Conservation (phyloP, 345 rosid species). For the Camelina laxa region DNA sequence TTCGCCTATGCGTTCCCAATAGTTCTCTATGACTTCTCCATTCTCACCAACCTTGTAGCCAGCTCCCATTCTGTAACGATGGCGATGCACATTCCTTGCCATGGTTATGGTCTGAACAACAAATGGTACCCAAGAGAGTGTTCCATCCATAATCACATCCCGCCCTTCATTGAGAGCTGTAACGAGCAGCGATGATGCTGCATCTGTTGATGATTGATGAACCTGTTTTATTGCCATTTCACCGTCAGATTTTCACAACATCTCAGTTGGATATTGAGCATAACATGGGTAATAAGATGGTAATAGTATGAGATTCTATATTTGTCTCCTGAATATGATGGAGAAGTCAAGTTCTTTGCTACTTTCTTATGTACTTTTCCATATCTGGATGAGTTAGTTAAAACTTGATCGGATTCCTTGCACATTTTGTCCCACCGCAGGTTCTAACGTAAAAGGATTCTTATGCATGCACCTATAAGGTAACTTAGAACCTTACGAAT, state of each 20-base stretch:
- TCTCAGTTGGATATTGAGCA: background rate
- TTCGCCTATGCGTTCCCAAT: constrained; percentile 81
- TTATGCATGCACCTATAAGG: constrained; percentile 25
- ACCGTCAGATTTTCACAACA: constrained; percentile 20
- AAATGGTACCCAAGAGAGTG: constrained; percentile 94
- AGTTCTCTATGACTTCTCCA: constrained; percentile 74
- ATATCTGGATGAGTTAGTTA: constrained; percentile 15
- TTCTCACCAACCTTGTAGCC: constrained; percentile 75
- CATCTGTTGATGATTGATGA: constrained; percentile 97
- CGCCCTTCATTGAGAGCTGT: constrained; percentile 95
- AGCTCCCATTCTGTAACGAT: constrained; percentile 85
- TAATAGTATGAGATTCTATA: too few species aligned
- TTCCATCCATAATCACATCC: constrained; percentile 97
- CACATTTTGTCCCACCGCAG: background rate
- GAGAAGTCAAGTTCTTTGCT: background rate
- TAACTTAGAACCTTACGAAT: constrained; percentile 54
- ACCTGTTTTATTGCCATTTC: constrained; percentile 59
- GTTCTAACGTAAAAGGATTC: constrained; percentile 7
- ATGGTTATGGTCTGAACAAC: constrained; percentile 91
- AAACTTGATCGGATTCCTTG: constrained; percentile 27
- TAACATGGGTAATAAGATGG: background rate
- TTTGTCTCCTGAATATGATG: too few species aligned
- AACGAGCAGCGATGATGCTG: constrained; percentile 93
- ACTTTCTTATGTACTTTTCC: background rate
- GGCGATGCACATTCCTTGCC: constrained; percentile 90